A percentile compares a stretch with the other conserved stretches of the same genome.
phyloP scores from a whole-genome alignment of 257 asterid genomes.

The Galeopsis tetrahit region DNA sequence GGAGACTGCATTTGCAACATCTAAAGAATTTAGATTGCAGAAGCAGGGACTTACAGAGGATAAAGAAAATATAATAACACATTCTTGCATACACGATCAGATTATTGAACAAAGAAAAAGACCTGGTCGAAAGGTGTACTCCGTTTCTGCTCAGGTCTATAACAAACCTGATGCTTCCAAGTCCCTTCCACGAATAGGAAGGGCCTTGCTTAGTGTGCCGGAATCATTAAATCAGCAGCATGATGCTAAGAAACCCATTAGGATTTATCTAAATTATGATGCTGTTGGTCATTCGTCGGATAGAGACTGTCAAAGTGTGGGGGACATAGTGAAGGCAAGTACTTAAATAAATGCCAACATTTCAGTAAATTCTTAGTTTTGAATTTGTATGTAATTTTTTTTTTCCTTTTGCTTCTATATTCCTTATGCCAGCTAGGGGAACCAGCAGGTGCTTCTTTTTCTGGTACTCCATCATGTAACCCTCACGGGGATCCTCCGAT shows the following conservation, averaged over 20 bases:
- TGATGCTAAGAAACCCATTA: slow-evolving; percentile 78
- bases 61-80: slow-evolving; percentile 51
- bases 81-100: slow-evolving; percentile 95
- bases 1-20: slow-evolving; percentile 55
- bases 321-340: slow-evolving; percentile 90
- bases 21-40: slow-evolving; percentile 45
- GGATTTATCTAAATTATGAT: slow-evolving; percentile 92
- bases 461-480: slow-evolving; percentile 87
- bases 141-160: slow-evolving; percentile 86
- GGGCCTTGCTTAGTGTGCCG: slow-evolving; percentile 65
- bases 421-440: slow-evolving; percentile 80
- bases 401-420: slow-evolving; percentile 28
- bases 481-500: slow-evolving; percentile 95
- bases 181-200: slow-evolving; percentile 55
- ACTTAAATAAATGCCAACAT: slow-evolving; percentile 16
- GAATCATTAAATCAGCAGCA: slow-evolving; percentile 41
- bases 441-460: slow-evolving; percentile 82
- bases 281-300: slow-evolving; percentile 98
- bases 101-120: slow-evolving; percentile 80
- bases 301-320: slow-evolving; percentile 85
- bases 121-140: slow-evolving; percentile 81
- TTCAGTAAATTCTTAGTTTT: slow-evolving; percentile 5
- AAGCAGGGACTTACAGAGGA: slow-evolving; percentile 50
- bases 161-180: slow-evolving; percentile 48
- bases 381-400: slow-evolving; percentile 21